Conservation (phyloP, 83 land plant genomes). For the Diphasiastrum complanatum region DNA sequence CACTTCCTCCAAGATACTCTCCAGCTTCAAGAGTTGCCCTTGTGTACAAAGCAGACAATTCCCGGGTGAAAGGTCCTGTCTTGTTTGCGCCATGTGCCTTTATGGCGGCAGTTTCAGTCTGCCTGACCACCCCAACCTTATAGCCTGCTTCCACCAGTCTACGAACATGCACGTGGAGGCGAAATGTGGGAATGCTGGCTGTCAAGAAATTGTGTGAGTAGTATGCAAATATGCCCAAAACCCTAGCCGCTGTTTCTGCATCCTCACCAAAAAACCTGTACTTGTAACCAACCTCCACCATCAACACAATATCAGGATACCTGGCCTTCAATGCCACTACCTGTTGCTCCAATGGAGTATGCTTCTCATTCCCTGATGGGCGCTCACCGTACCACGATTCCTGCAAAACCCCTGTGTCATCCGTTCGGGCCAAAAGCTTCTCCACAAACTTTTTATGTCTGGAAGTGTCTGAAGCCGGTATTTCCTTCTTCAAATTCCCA, state of each 20-base stretch:
- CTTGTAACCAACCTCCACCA: slow-evolving; percentile 92
- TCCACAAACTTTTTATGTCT: slow-evolving; percentile 52
- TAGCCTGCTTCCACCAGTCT: slow-evolving; percentile 81
- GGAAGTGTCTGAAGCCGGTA: slow-evolving; percentile 36
- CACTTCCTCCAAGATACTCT: slow-evolving; percentile 61
- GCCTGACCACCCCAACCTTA: slow-evolving; percentile 94
- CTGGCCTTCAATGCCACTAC: slow-evolving; percentile 65
- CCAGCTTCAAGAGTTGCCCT: slow-evolving; percentile 87
- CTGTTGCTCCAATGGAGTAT: slow-evolving; percentile 85
- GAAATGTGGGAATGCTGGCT: slow-evolving; percentile 87
- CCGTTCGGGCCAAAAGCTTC: slow-evolving; percentile 41
- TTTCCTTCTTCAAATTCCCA: slow-evolving; percentile 6
- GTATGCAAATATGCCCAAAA: slow-evolving; percentile 80
- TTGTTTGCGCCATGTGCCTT: slow-evolving; percentile 73
- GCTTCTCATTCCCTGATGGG: slow-evolving; percentile 32
- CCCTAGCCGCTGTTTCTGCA: slow-evolving; percentile 89
- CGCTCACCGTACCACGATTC: slow-evolving; percentile 28
- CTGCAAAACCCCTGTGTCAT: slow-evolving; percentile 12
- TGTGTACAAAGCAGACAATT: slow-evolving; percentile 81
- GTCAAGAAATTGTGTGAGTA: slow-evolving; percentile 71
- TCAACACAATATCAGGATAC: slow-evolving; percentile 58
- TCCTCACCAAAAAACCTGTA: slow-evolving; percentile 85
- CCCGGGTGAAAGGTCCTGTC: slow-evolving; percentile 73
- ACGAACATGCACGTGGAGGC: slow-evolving; percentile 73
- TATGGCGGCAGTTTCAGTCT: slow-evolving; percentile 92